A percentile compares a stretch with the other conserved stretches of the same genome.
Evolutionary conservation across 2,329 filamentous ascomycete genomes (phyloP).

Genomic region (Talaromyces verruculosus): DNA sequence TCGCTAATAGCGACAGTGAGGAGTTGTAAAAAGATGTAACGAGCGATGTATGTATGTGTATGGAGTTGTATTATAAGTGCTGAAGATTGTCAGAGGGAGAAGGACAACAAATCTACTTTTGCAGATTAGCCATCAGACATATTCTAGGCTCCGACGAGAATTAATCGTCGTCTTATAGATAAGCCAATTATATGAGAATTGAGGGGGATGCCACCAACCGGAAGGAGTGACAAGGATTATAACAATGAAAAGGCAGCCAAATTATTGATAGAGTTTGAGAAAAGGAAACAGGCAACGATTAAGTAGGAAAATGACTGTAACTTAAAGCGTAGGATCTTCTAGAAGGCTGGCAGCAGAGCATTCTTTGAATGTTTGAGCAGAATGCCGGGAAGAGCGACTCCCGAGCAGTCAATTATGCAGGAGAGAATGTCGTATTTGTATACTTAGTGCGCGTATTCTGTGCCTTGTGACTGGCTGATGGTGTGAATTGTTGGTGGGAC

Average conservation of each 20-base stretch:
- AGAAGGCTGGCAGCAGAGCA: not conserved
- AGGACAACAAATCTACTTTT: not conserved
- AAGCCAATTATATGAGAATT: not conserved
- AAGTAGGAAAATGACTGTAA: not conserved
- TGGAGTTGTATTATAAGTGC: not conserved
- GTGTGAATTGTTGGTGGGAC: not conserved
- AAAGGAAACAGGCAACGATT: not conserved
- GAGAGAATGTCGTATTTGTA: conserved; percentile 1
- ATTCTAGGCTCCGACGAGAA: not conserved
- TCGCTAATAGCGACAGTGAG: not conserved
- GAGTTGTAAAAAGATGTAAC: not conserved
- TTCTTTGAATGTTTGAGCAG: conserved; percentile 1
- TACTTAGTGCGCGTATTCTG: not conserved
- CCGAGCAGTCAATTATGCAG: conserved; percentile 7
- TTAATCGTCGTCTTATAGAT: not conserved
- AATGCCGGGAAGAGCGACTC: not conserved
- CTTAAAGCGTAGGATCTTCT: not conserved
- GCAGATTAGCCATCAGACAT: not conserved
- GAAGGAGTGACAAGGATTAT: not conserved
- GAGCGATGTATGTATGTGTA: conserved; percentile 1
- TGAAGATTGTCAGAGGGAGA: not conserved
- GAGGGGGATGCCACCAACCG: not conserved
- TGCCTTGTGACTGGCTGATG: not conserved
- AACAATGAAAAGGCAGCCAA: not conserved
- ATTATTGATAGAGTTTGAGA: not conserved